Percentiles rank a stretch among this genome's conserved stretches.
These are phyloP conservation scores for Chondrostereum purpureum DNA, from an alignment of 1,284 basidiomycete genomes.

Conservation along the genomic window DNA sequence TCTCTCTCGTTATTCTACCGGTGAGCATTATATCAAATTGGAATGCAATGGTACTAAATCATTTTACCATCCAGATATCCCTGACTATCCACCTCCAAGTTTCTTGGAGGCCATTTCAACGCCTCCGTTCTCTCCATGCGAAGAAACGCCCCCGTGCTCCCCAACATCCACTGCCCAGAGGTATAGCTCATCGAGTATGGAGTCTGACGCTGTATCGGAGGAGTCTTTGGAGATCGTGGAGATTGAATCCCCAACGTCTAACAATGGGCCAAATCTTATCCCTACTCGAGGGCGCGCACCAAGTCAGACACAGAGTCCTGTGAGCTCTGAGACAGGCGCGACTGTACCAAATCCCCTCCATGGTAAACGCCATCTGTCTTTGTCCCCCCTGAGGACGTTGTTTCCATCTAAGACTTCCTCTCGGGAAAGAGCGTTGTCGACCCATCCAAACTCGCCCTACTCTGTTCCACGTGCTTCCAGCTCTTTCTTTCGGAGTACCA, in stretches of 20 bases:
- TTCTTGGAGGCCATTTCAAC: slow-evolving; percentile 48
- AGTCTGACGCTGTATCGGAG: slow-evolving; percentile 25
- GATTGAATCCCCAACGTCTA: too few relatives aligned
- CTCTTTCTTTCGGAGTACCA: slow-evolving; percentile 32
- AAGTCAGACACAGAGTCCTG: slow-evolving; percentile 9
- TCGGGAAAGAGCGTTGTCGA: slow-evolving; percentile 29
- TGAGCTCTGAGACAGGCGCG: slow-evolving; percentile 13
- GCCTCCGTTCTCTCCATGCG: slow-evolving; percentile 15
- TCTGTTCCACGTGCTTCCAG: slow-evolving; percentile 21
- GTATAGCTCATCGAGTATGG: slow-evolving; percentile 6
- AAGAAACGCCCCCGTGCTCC: slow-evolving; percentile 7
- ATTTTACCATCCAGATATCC: slow-evolving; percentile 28
- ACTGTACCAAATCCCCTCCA: too few relatives aligned
- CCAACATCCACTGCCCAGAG: neutral
- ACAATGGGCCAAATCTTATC: slow-evolving; percentile 15
- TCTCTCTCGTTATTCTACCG: neutral
- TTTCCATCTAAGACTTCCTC: slow-evolving; percentile 29
- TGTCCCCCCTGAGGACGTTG: slow-evolving; percentile 35
- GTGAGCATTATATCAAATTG: neutral
- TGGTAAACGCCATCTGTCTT: slow-evolving; percentile 31
- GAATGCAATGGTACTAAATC: neutral
- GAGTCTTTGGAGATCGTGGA: slow-evolving; percentile 33
- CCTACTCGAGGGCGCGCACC: slow-evolving; percentile 17
- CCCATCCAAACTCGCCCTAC: slow-evolving; percentile 32
- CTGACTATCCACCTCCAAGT: slow-evolving; percentile 53